phyloP scores from a whole-genome alignment of 2,329 filamentous ascomycete species.

The Penicillium hesseltinei region DNA sequence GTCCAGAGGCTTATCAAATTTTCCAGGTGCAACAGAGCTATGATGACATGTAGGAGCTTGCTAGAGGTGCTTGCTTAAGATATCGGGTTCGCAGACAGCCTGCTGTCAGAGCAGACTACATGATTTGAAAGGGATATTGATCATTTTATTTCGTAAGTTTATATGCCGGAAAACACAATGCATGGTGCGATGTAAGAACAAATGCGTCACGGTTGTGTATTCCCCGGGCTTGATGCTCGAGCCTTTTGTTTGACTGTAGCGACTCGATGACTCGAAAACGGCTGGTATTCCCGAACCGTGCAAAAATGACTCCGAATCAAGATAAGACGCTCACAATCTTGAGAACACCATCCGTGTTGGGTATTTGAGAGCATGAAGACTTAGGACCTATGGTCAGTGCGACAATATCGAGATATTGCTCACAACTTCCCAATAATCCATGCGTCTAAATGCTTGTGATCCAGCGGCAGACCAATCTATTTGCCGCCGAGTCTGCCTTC shows the following conservation, averaged over 20 bases:
- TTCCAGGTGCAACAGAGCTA: too few species aligned
- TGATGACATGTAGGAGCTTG: background rate
- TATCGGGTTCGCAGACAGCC: background rate
- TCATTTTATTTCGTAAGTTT: constrained; percentile 26
- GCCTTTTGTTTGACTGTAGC: background rate
- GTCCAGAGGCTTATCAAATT: background rate
- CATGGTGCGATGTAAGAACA: background rate
- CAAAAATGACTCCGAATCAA: background rate
- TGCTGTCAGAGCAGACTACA: background rate
- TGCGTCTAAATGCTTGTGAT: background rate
- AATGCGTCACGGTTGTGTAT: background rate
- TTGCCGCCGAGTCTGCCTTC: constrained; percentile 61
- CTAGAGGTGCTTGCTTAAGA: background rate
- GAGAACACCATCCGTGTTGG: background rate
- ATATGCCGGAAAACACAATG: constrained; percentile 9
- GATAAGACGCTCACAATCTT: background rate
- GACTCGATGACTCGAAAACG: background rate
- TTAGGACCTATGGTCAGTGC: background rate
- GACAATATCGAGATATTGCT: constrained; percentile 18
- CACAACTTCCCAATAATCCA: background rate
- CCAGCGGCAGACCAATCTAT: constrained; percentile 14
- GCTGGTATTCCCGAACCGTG: background rate
- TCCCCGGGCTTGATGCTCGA: background rate
- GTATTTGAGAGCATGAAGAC: constrained; percentile 1
- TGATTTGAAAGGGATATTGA: constrained; percentile 2